These are phyloP conservation scores for Fusarium haematococcum DNA, from an alignment of 2,329 filamentous ascomycete species.

Conservation along the genomic window DNA sequence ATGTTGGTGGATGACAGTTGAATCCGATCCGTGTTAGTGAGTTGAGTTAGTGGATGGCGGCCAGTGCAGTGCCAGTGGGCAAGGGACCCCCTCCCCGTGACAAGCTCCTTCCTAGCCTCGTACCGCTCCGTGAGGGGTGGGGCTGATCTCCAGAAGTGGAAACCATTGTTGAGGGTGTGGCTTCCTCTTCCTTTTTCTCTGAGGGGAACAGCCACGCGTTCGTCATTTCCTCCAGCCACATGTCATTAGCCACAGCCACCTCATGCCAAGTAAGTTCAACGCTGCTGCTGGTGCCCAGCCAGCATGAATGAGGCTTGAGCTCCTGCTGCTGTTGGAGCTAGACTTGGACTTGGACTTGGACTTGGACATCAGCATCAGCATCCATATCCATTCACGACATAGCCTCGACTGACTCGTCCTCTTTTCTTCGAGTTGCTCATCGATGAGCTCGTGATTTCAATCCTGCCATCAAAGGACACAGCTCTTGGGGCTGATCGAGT, in stretches of 20 bases:
- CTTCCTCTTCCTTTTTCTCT: neutral
- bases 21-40: slow-evolving; percentile 39
- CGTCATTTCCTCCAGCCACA: slow-evolving; percentile 30
- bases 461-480: slow-evolving; percentile 1
- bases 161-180: neutral
- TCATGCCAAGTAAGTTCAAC: slow-evolving; percentile 13
- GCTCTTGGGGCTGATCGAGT: slow-evolving; percentile 24
- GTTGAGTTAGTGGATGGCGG: slow-evolving; percentile 25
- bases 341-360: neutral
- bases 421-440: slow-evolving; percentile 2
- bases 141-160: neutral
- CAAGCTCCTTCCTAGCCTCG: slow-evolving; percentile 13
- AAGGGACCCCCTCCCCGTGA: slow-evolving; percentile 33
- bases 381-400: slow-evolving; percentile 2
- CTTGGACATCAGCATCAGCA: slow-evolving; percentile 19
- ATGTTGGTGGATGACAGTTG: slow-evolving; percentile 25
- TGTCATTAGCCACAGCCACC: neutral
- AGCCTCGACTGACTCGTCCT: slow-evolving; percentile 2
- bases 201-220: slow-evolving; percentile 25
- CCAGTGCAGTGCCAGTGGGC: slow-evolving; percentile 1
- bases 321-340: slow-evolving; percentile 21
- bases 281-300: slow-evolving; percentile 10
- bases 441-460: slow-evolving; percentile 18
- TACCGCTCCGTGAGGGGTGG: slow-evolving; percentile 11
- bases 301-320: slow-evolving; percentile 26